phyloP scores from a whole-genome alignment of 192 early-diverging fungal species.

The Coemansia sp. region DNA sequence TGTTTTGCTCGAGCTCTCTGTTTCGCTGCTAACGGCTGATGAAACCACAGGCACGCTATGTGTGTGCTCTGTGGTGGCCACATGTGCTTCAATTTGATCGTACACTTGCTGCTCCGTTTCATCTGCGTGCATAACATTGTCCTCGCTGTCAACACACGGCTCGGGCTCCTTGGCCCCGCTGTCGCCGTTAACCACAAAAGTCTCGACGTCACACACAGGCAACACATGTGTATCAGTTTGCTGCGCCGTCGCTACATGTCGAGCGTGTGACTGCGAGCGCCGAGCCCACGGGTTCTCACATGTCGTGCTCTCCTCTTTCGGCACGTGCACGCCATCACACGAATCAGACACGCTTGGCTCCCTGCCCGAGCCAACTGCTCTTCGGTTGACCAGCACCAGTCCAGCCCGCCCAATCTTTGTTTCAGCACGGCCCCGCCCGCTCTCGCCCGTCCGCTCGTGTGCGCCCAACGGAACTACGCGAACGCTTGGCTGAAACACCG shows the following conservation, averaged over 20 bases:
- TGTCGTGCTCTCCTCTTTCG: background rate
- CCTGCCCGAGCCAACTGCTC: conserved; percentile 1
- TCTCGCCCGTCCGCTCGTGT: conserved; percentile 4
- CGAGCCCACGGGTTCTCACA: conserved; percentile 29
- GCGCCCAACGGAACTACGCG: conserved; percentile 28
- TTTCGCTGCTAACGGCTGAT: background rate
- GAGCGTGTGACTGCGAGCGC: conserved; percentile 12
- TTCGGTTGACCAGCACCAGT: conserved; percentile 22
- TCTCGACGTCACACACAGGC: too few relatives aligned
- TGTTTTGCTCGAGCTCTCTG: background rate
- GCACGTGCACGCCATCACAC: background rate
- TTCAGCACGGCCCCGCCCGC: background rate
- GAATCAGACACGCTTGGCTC: background rate
- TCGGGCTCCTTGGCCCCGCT: too few relatives aligned
- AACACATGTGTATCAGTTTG: background rate
- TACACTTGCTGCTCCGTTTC: background rate
- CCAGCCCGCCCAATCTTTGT: conserved; percentile 6
- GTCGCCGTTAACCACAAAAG: too few relatives aligned
- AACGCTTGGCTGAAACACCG: conserved; percentile 40
- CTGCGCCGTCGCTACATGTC: background rate
- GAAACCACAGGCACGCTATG: background rate
- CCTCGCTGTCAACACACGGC: background rate
- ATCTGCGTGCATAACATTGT: background rate
- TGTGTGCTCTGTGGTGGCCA: background rate
- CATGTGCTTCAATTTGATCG: background rate